These are phyloP conservation scores for Penicillium sclerotigenum DNA, from an alignment of 2,329 filamentous ascomycete genomes.

Conservation along the genomic window DNA sequence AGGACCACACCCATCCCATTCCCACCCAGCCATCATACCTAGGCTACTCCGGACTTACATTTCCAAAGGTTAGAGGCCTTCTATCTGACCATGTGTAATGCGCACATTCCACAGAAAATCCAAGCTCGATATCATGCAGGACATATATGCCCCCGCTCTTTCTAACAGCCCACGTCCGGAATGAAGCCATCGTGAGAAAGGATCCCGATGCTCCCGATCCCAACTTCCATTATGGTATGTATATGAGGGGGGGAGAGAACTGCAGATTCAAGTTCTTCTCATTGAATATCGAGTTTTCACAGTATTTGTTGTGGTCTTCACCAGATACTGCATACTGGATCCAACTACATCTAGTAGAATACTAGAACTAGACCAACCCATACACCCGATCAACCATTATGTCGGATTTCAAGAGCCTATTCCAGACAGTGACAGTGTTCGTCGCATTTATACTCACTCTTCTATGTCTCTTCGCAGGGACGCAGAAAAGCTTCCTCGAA, in stretches of 20 bases:
- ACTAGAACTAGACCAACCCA: neutral
- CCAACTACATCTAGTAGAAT: neutral
- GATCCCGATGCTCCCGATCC: neutral
- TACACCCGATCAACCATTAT: slow-evolving; percentile 2
- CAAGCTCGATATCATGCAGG: neutral
- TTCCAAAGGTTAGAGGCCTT: neutral
- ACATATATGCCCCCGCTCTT: neutral
- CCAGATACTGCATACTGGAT: neutral
- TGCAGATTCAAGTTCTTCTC: neutral
- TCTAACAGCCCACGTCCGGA: slow-evolving; percentile 18
- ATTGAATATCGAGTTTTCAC: neutral
- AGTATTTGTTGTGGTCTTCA: neutral
- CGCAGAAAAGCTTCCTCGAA: slow-evolving; percentile 55
- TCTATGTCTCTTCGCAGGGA: slow-evolving; percentile 60
- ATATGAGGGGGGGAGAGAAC: slow-evolving; percentile 8
- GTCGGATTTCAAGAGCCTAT: slow-evolving; percentile 28
- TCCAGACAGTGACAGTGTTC: slow-evolving; percentile 52
- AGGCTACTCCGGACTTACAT: neutral
- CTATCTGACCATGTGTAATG: neutral
- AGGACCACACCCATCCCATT: neutral
- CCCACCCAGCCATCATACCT: neutral
- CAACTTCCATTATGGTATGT: neutral
- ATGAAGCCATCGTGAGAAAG: slow-evolving; percentile 15
- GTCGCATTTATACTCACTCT: slow-evolving; percentile 58
- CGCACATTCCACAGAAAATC: neutral